A percentile compares a stretch with the other conserved stretches of the same genome.
These are phyloP conservation scores for Stagonosporopsis cucurbitacearum DNA, from an alignment of 2,329 filamentous ascomycete species.

Conservation along the genomic window DNA sequence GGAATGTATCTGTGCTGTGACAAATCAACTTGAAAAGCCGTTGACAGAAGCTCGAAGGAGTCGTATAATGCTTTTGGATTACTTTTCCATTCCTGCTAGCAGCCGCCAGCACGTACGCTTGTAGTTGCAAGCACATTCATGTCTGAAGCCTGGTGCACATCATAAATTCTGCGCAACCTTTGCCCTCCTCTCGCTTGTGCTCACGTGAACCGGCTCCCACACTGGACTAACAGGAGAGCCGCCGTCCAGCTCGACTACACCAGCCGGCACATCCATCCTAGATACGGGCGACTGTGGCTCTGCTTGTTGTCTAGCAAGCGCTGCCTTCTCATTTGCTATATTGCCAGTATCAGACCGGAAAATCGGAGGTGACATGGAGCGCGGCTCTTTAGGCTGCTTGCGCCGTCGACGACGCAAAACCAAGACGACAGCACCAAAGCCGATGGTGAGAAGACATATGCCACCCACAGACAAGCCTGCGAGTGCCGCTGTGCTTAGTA, in stretches of 20 bases:
- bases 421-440: constrained; percentile 19
- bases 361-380: not conserved
- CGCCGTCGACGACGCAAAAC: constrained; percentile 16
- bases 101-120: not conserved
- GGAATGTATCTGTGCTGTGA: not conserved
- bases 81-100: not conserved
- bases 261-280: not conserved
- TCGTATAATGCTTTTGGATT: not conserved
- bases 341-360: not conserved
- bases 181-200: not conserved
- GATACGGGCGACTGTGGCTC: not conserved
- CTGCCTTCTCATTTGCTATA: not conserved
- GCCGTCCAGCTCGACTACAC: constrained; percentile 5
- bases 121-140: too few species aligned
- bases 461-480: constrained; percentile 27
- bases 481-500: constrained; percentile 20
- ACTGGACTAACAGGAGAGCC: constrained; percentile 1
- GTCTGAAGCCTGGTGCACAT: not conserved
- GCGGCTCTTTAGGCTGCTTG: not conserved
- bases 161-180: constrained; percentile 7
- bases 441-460: constrained; percentile 13
- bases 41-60: not conserved
- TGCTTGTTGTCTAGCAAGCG: not conserved
- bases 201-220: not conserved
- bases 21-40: not conserved